Conservation (phyloP, 495 filamentous ascomycete species). For the Amniculicola lignicola region DNA sequence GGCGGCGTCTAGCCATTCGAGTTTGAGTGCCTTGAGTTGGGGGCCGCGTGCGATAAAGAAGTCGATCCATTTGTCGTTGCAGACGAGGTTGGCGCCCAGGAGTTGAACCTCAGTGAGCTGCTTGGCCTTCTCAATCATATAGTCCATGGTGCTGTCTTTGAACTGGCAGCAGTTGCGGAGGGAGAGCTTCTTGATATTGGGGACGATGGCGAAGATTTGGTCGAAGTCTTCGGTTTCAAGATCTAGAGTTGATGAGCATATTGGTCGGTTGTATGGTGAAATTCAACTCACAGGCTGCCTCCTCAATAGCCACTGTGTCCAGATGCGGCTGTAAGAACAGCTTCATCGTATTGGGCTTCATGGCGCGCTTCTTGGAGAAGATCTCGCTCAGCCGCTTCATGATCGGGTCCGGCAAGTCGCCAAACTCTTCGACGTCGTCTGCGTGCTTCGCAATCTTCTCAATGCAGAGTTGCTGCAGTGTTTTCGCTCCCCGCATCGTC, state of each 20-base stretch:
- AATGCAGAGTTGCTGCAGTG: conserved; percentile 72
- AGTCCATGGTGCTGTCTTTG: conserved; percentile 77
- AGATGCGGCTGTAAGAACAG: conserved; percentile 71
- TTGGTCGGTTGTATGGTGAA: neutral
- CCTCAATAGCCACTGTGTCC: conserved; percentile 70
- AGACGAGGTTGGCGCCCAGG: conserved; percentile 75
- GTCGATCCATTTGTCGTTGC: conserved; percentile 65
- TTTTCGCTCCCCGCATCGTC: conserved; percentile 64
- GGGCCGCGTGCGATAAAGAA: conserved; percentile 61
- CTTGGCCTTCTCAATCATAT: conserved; percentile 66
- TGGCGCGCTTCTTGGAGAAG: conserved; percentile 71
- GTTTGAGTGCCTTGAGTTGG: conserved; percentile 62
- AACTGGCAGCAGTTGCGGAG: conserved; percentile 80
- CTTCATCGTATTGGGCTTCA: conserved; percentile 66
- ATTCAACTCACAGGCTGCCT: conserved; percentile 61
- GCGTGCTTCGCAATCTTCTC: conserved; percentile 83
- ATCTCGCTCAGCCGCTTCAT: conserved; percentile 76
- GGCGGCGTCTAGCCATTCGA: conserved; percentile 65
- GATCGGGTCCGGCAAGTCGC: conserved; percentile 65
- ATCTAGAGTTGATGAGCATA: conserved; percentile 41
- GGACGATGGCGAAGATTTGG: conserved; percentile 73
- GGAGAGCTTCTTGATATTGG: conserved; percentile 63
- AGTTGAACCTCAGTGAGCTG: conserved; percentile 62
- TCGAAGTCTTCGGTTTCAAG: conserved; percentile 71
- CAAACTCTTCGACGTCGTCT: conserved; percentile 75